Evolutionary conservation across 2,329 filamentous ascomycete species (phyloP).

Genomic region (Trichophyton benhamiae): DNA sequence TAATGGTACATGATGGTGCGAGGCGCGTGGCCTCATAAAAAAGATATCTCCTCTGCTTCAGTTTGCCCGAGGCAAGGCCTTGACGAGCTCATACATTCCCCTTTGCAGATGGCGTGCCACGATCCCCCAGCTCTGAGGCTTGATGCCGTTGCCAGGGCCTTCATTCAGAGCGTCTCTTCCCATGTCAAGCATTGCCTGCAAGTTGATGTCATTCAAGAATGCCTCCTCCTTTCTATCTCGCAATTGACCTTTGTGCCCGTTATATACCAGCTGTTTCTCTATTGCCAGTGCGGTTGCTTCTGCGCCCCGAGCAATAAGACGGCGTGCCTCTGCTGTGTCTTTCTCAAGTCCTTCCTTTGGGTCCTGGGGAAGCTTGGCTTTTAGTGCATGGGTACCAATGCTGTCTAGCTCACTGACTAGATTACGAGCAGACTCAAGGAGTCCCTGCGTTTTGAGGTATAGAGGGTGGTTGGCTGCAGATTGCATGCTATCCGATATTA

Average conservation of each 20-base stretch:
- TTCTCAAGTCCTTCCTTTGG: constrained; percentile 9
- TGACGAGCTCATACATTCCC: constrained; percentile 11
- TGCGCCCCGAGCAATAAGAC: constrained; percentile 12
- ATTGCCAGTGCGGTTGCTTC: constrained; percentile 12
- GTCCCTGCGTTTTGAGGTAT: constrained; percentile 6
- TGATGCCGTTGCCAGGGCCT: neutral
- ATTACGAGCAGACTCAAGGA: constrained; percentile 8
- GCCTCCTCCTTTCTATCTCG: neutral
- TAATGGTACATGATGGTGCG: neutral
- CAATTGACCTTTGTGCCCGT: neutral
- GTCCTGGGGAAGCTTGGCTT: constrained; percentile 8
- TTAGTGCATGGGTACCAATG: constrained; percentile 6
- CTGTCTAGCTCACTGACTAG: constrained; percentile 11
- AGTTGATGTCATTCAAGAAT: constrained; percentile 12
- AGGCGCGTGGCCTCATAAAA: neutral
- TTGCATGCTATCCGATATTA: neutral
- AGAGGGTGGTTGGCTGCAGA: constrained; percentile 7
- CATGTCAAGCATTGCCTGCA: constrained; percentile 16
- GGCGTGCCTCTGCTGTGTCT: constrained; percentile 13
- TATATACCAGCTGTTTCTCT: constrained; percentile 10
- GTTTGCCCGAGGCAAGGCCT: constrained; percentile 6
- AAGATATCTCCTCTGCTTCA: neutral
- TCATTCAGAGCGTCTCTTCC: constrained; percentile 5
- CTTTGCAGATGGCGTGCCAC: constrained; percentile 12
- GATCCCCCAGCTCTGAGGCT: constrained; percentile 13